Percentiles rank a stretch among this genome's conserved stretches.
These are phyloP conservation scores for Begonia fuchsioides DNA, from an alignment of 306 rosid species.

Conservation along the genomic window DNA sequence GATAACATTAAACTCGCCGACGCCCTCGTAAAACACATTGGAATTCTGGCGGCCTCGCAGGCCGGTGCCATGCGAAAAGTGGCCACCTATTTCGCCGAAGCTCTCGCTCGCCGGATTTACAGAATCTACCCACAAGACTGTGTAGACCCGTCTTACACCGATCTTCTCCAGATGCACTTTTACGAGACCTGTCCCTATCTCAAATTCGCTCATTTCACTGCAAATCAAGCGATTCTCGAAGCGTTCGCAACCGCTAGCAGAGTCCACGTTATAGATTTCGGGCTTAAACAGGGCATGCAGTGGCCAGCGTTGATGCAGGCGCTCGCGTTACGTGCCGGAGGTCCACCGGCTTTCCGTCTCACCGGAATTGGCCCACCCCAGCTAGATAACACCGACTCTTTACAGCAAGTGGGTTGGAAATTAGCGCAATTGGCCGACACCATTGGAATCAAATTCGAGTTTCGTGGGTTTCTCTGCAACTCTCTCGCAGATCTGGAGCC, in stretches of 20 bases:
- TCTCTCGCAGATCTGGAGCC: slow-evolving; percentile 9
- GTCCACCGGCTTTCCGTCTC: slow-evolving; percentile 28
- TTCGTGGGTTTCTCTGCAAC: slow-evolving; percentile 1
- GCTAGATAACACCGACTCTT: slow-evolving; percentile 2
- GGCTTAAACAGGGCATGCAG: slow-evolving; percentile 62
- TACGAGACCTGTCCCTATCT: slow-evolving; percentile 67
- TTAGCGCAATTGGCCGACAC: slow-evolving; percentile 3
- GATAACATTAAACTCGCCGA: slow-evolving; percentile 50
- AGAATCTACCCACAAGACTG: slow-evolving; percentile 28
- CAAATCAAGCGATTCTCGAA: slow-evolving; percentile 79
- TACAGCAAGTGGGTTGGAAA: slow-evolving; percentile 12
- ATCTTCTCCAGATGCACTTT: slow-evolving; percentile 68
- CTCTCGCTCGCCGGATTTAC: slow-evolving; percentile 44
- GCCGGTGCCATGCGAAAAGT: slow-evolving; percentile 73
- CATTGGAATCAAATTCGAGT: slow-evolving; percentile 7
- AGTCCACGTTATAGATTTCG: slow-evolving; percentile 82
- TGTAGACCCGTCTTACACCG: slow-evolving; percentile 30
- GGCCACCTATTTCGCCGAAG: slow-evolving; percentile 59
- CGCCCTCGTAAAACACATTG: slow-evolving; percentile 42
- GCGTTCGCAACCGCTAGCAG: slow-evolving; percentile 37
- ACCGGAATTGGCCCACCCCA: slow-evolving; percentile 39
- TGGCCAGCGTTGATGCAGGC: slow-evolving; percentile 15
- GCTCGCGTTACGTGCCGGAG: slow-evolving; percentile 5
- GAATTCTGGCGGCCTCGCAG: slow-evolving; percentile 43
- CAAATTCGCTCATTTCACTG: slow-evolving; percentile 88